phyloP scores from a whole-genome alignment of 1,284 basidiomycete genomes.

The Phenoliferia sp. region DNA sequence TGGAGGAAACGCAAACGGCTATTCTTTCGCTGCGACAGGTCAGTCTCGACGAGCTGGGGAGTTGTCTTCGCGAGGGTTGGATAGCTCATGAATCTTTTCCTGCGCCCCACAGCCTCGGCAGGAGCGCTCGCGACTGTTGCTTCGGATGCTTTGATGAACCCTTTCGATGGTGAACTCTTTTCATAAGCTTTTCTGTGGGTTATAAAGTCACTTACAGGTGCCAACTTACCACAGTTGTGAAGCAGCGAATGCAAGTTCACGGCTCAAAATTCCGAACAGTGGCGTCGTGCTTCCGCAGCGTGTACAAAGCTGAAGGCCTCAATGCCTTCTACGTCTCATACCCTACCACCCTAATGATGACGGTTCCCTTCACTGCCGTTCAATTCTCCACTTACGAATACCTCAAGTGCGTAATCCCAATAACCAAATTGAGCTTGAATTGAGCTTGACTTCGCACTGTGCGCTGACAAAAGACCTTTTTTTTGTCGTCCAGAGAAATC shows the following conservation, averaged over 20 bases:
- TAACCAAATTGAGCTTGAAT: not conserved
- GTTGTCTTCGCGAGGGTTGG: not conserved
- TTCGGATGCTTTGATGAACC: conserved; percentile 98
- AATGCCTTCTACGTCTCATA: conserved; percentile 96
- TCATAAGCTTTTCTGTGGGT: no score
- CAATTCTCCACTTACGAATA: conserved; percentile 98
- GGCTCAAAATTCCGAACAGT: conserved; percentile 85
- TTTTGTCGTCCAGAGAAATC: conserved; percentile 45
- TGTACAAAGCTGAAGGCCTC: conserved; percentile 82
- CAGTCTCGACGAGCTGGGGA: conserved; percentile 38
- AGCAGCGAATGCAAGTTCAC: conserved; percentile 98
- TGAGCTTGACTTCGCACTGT: not conserved
- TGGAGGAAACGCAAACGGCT: conserved; percentile 77
- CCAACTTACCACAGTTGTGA: conserved; percentile 65
- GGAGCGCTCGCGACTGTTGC: conserved; percentile 93
- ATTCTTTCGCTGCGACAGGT: conserved; percentile 72
- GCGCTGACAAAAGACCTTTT: not conserved
- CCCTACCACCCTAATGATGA: conserved; percentile 94
- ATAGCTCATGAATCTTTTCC: not conserved
- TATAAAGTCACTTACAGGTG: not conserved
- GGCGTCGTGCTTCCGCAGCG: conserved; percentile 69
- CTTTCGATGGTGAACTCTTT: conserved; percentile 80
- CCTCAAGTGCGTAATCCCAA: conserved; percentile 53
- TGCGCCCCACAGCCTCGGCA: conserved; percentile 62
- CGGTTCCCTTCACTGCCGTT: conserved; percentile 95